A percentile compares a stretch with the other conserved stretches of the same genome.
Conservation (phyloP, 2,329 filamentous ascomycete genomes). For the Fusarium metavorans region DNA sequence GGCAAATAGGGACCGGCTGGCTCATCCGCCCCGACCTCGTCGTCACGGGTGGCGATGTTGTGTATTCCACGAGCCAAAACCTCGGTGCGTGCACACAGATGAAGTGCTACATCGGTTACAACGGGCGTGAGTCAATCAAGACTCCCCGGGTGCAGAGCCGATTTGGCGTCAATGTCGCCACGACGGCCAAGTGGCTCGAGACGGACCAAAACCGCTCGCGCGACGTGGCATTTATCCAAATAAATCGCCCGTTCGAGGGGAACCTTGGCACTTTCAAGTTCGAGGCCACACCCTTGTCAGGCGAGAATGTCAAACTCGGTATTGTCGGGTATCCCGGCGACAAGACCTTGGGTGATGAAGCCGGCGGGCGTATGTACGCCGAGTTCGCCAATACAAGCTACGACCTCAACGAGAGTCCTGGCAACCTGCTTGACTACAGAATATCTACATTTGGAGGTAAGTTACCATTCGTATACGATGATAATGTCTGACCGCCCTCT, state of each 20-base stretch:
- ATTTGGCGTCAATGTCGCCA: conserved; percentile 8
- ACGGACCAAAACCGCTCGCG: conserved; percentile 17
- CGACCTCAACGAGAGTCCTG: conserved; percentile 32
- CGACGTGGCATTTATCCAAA: conserved; percentile 45
- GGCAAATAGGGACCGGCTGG: conserved; percentile 42
- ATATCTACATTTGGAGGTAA: conserved; percentile 47
- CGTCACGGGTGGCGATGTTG: conserved; percentile 40
- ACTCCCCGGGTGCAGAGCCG: background rate
- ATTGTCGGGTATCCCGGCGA: conserved; percentile 52
- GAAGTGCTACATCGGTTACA: conserved; percentile 52
- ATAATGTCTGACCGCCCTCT: background rate
- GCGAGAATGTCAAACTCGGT: conserved; percentile 32
- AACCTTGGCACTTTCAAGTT: conserved; percentile 39
- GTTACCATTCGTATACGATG: background rate
- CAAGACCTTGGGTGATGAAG: conserved; percentile 32
- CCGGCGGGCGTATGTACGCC: conserved; percentile 51
- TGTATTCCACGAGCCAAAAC: conserved; percentile 38
- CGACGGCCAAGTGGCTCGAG: conserved; percentile 40
- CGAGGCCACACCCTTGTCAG: conserved; percentile 21
- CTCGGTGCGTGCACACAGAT: conserved; percentile 40
- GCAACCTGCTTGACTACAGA: conserved; percentile 47
- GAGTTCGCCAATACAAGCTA: conserved; percentile 40
- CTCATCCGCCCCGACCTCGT: conserved; percentile 36
- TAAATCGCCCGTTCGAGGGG: conserved; percentile 41
- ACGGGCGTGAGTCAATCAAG: conserved; percentile 26